Conservation (phyloP, 1,284 basidiomycete species). For the Ustilago shanxiensis region DNA sequence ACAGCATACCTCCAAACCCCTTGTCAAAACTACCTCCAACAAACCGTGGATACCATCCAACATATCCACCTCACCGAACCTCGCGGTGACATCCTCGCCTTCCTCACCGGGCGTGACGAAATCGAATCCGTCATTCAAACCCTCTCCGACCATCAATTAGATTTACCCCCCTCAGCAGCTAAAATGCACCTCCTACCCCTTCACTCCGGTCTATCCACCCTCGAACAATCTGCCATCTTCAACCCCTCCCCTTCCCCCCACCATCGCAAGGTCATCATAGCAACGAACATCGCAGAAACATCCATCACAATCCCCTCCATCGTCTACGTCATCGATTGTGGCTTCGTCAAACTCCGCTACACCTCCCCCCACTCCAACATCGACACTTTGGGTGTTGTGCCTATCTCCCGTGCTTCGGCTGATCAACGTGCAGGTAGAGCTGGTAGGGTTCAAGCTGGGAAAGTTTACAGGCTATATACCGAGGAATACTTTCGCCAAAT, state of each 20-base stretch:
- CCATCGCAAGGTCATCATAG: slow-evolving; percentile 85
- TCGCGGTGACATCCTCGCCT: slow-evolving; percentile 72
- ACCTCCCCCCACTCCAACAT: slow-evolving; percentile 26
- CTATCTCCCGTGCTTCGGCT: slow-evolving; percentile 70
- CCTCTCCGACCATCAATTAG: slow-evolving; percentile 81
- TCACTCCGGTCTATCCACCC: slow-evolving; percentile 86
- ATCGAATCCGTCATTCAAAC: slow-evolving; percentile 83
- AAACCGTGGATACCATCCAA: slow-evolving; percentile 70
- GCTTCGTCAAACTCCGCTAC: slow-evolving; percentile 89
- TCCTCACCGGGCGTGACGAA: slow-evolving; percentile 71
- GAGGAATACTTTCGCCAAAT: slow-evolving; percentile 75
- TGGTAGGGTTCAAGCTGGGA: slow-evolving; percentile 77
- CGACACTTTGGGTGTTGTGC: slow-evolving; percentile 66
- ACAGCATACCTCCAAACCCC: slow-evolving; percentile 70
- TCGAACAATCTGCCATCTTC: slow-evolving; percentile 89
- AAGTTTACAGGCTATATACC: slow-evolving; percentile 93
- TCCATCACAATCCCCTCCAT: slow-evolving; percentile 97
- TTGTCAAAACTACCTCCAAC: slow-evolving; percentile 68
- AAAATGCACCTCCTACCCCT: slow-evolving; percentile 79
- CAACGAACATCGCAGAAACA: slow-evolving; percentile 97
- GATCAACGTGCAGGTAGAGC: slow-evolving; percentile 71
- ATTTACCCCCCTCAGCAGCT: slow-evolving; percentile 76
- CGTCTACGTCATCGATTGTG: slow-evolving; percentile 93
- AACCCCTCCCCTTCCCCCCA: slow-evolving; percentile 80
- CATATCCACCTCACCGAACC: slow-evolving; percentile 74